phyloP scores from a whole-genome alignment of 768 basidiomycete genomes.

The Asterophora parasitica region DNA sequence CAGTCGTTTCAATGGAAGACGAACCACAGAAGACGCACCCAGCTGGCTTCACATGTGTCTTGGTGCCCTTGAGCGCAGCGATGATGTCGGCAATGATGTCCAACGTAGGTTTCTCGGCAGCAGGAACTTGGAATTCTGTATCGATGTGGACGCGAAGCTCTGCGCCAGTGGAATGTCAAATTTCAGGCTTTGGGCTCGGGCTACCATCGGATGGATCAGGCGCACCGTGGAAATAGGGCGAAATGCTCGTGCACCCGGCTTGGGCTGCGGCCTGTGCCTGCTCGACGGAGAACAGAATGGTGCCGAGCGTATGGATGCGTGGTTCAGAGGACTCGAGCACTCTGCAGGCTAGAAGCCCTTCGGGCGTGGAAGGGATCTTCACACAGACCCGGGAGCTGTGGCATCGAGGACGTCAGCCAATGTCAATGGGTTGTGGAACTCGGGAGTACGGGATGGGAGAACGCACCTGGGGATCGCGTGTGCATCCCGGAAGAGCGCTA shows the following conservation, averaged over 20 bases:
- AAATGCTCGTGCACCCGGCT: constrained; percentile 47
- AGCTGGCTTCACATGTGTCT: constrained; percentile 46
- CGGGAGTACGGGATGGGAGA: not conserved
- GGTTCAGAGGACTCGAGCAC: constrained; percentile 34
- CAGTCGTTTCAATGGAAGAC: not conserved
- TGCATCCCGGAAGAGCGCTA: constrained; percentile 35
- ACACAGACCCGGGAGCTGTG: constrained; percentile 46
- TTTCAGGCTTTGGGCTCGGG: not conserved
- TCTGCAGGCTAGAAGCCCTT: constrained; percentile 45
- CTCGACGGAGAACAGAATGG: constrained; percentile 48
- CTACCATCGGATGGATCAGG: not conserved
- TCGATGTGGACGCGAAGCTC: constrained; percentile 47
- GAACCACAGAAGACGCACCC: constrained; percentile 26
- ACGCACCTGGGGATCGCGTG: constrained; percentile 37
- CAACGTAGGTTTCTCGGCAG: constrained; percentile 39
- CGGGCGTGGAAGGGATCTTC: constrained; percentile 55
- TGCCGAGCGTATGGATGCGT: constrained; percentile 54
- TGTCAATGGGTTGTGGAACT: not conserved
- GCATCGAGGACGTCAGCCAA: not conserved
- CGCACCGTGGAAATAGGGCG: constrained; percentile 54
- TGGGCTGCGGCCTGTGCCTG: constrained; percentile 53
- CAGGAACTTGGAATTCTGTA: constrained; percentile 34
- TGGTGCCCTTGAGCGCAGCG: constrained; percentile 31
- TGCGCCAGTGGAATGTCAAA: constrained; percentile 8
- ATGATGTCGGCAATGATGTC: constrained; percentile 35